Base-by-base conservation (phyloP, 495 filamentous ascomycete species). In the Cetradonia linearis region DNA sequence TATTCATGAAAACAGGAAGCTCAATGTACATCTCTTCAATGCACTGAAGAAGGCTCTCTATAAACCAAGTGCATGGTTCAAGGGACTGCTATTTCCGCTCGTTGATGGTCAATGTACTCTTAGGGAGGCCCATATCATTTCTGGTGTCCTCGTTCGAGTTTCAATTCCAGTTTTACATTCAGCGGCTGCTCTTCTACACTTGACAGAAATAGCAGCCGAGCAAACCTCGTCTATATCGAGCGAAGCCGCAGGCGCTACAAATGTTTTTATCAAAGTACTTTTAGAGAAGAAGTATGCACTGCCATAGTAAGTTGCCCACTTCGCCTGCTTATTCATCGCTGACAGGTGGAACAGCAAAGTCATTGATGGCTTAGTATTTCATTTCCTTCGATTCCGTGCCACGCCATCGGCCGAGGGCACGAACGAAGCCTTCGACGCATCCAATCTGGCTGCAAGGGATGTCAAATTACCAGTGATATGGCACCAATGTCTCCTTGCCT, bases 211-310 rank as follows among this genome's bases (percentile, higher is more conserved):
- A 66, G 87, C 90, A 13, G 89, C 90, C 3, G 88, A 93, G 65
- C 87, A 93, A 69, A 88, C 87, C 23, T 81, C 82, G 20, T 77
- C 82, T 42, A 72, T 86, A 14, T 78, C 77, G 30, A 81, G 80
- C 8, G 91, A 95, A 67, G 83, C 84, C 66, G 84, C 91, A 56
- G 83, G 86, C 28, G 84, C 93, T 11, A 91, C 91, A 27, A 95
- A 95, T 71, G 85, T 91, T 47, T 91, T 97, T 74, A 94, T 99
- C 70, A 86, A 87, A 61, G 82, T 86, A 20, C 82, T 99, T 56
- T 75, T 99, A 13, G 91, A 97, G 74, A 99, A 99, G 80, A 89
- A 90, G 67, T 97, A 99, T 65, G 93, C 93, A 1, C 78, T 98
- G 25, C 93, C 93, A 34, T 95, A 87, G 50, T 54, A 34, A 31